A percentile compares a stretch with the other conserved stretches of the same genome.
These are phyloP conservation scores for Paracorniculantispora psalliotae DNA, from an alignment of 2,329 filamentous ascomycete genomes.

Conservation along the genomic window DNA sequence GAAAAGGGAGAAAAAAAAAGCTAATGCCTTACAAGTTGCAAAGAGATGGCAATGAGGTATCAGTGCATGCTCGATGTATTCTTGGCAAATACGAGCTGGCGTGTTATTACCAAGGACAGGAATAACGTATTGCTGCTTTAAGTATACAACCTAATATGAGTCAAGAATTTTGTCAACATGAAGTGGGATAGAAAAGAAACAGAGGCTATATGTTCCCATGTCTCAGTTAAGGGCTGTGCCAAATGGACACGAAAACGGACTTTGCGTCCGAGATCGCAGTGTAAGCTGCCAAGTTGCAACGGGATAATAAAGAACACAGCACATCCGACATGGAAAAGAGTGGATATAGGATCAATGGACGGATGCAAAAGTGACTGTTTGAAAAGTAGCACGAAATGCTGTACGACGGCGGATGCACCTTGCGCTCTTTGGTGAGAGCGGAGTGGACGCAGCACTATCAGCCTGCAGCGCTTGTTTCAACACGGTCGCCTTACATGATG, in stretches of 20 bases:
- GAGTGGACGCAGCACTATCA: neutral
- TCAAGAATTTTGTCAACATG: neutral
- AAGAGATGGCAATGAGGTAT: no score
- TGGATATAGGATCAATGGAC: neutral
- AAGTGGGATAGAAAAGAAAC: neutral
- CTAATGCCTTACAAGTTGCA: no score
- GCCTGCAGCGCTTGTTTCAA: neutral
- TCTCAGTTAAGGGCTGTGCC: neutral
- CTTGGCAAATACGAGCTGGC: no score
- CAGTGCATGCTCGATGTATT: no score
- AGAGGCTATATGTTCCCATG: neutral
- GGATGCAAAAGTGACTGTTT: neutral
- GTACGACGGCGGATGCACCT: neutral
- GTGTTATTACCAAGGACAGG: no score
- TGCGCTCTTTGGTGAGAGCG: neutral
- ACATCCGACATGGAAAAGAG: no score
- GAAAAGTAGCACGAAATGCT: neutral
- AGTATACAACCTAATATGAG: neutral
- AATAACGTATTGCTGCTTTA: no score
- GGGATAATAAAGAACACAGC: no score
- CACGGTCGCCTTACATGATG: neutral
- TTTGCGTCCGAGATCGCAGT: neutral
- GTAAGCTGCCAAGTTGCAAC: no score
- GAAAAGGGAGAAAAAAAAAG: neutral
- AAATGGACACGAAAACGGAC: neutral